Conservation (phyloP, 2,329 filamentous ascomycete genomes). For the Curvularia spicifera region DNA sequence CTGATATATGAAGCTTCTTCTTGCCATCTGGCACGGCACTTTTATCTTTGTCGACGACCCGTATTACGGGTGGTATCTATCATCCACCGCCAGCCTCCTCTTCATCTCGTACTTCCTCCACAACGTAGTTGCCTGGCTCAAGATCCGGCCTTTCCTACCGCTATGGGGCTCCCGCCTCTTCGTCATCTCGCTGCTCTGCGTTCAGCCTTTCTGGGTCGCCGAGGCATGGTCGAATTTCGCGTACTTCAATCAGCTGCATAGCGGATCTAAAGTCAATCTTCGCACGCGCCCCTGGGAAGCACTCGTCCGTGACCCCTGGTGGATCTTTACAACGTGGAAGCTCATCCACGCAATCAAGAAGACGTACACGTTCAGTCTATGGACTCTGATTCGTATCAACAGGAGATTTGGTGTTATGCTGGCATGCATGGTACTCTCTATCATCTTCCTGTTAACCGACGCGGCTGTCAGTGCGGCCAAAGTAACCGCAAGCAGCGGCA, state of each 20-base stretch:
- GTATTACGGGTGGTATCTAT: conserved; percentile 45
- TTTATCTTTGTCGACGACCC: conserved; percentile 46
- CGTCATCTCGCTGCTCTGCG: conserved; percentile 40
- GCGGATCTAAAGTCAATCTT: conserved; percentile 36
- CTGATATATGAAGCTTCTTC: conserved; percentile 37
- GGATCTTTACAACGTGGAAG: conserved; percentile 48
- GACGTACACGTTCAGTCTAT: conserved; percentile 41
- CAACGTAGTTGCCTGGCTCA: conserved; percentile 46
- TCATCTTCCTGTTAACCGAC: conserved; percentile 42
- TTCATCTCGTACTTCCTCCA: conserved; percentile 48
- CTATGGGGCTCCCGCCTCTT: conserved; percentile 44
- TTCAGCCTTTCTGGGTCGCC: conserved; percentile 46
- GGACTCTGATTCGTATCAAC: conserved; percentile 37
- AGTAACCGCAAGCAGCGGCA: conserved; percentile 35
- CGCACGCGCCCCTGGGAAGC: conserved; percentile 44
- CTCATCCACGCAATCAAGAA: conserved; percentile 42
- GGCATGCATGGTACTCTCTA: conserved; percentile 43
- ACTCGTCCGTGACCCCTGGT: conserved; percentile 44
- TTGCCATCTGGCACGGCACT: conserved; percentile 47
- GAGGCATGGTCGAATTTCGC: conserved; percentile 47
- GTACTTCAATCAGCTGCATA: conserved; percentile 42
- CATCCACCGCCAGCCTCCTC: conserved; percentile 42
- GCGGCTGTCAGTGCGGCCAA: conserved; percentile 40
- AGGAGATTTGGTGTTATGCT: conserved; percentile 44
- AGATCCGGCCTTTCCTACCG: conserved; percentile 45